phyloP scores from a whole-genome alignment of 2,329 filamentous ascomycete species.

The Phyllosticta citriasiana region DNA sequence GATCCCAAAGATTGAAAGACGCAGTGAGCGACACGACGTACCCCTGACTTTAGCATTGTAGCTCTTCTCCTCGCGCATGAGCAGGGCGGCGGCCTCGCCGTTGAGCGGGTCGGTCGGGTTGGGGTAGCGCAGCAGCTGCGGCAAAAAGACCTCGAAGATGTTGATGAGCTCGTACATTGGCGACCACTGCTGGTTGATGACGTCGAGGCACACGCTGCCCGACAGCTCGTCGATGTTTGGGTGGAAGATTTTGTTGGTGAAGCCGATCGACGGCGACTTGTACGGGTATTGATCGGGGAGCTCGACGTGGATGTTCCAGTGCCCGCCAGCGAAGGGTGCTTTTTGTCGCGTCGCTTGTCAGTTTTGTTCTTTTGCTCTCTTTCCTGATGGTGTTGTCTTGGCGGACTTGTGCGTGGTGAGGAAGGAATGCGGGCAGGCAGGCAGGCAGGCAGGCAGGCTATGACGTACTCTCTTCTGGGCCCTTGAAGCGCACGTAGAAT shows the following conservation, averaged over 20 bases:
- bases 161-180: conserved; percentile 95
- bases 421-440: background rate
- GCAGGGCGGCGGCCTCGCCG: conserved; percentile 83
- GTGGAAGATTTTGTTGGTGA: conserved; percentile 97
- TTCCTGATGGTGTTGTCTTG: too few species aligned
- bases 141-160: conserved; percentile 67
- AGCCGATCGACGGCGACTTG: conserved; percentile 95
- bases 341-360: conserved; percentile 11
- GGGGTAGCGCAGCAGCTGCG: conserved; percentile 88
- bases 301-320: conserved; percentile 98
- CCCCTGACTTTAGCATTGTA: conserved; percentile 97
- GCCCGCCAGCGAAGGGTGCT: conserved; percentile 88
- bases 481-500: conserved; percentile 96
- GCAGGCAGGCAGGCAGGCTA: background rate
- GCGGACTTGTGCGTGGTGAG: too few species aligned
- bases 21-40: conserved; percentile 31
- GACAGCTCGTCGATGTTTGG: conserved; percentile 98
- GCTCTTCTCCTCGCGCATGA: conserved; percentile 85
- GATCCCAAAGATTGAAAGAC: too few species aligned
- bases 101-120: conserved; percentile 96
- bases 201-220: conserved; percentile 91
- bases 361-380: background rate
- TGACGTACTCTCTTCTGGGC: conserved; percentile 78
- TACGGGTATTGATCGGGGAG: conserved; percentile 95
- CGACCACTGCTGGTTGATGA: conserved; percentile 99